phyloP scores from a whole-genome alignment of 2,329 filamentous ascomycete species.

The Monosporascus sp. region DNA sequence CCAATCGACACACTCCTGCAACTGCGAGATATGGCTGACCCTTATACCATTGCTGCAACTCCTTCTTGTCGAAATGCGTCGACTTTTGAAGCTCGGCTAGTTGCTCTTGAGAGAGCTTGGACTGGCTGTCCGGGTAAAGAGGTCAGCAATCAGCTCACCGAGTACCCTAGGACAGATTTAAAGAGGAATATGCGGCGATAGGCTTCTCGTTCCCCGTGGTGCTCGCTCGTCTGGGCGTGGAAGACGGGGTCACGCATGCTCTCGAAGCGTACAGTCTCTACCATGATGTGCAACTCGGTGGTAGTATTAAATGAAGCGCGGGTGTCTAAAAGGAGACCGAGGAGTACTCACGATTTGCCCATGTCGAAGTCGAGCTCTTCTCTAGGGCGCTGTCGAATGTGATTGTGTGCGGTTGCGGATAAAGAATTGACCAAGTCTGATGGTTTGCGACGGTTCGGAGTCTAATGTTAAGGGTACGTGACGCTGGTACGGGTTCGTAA shows the following conservation, averaged over 20 bases:
- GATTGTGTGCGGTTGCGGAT: not conserved
- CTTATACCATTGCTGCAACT: conserved; percentile 99
- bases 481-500: not conserved
- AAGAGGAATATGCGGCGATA: no score
- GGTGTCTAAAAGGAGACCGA: not conserved
- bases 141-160: not conserved
- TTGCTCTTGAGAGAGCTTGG: conserved; percentile 95
- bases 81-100: conserved; percentile 92
- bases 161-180: no score
- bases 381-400: not conserved
- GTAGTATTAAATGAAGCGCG: not conserved
- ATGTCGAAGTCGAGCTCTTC: not conserved
- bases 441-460: not conserved
- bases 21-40: conserved; percentile 49
- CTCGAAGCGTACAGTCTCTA: not conserved
- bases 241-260: no score
- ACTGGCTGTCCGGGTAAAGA: conserved; percentile 61
- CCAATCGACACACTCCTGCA: not conserved
- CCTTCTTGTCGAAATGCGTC: conserved; percentile 99
- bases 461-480: not conserved
- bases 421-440: not conserved
- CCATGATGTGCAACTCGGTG: not conserved
- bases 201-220: not conserved
- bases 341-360: not conserved
- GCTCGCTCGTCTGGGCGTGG: not conserved